Base-by-base conservation (phyloP, 179 eudicot genomes). In the Patellifolia procumbens region DNA sequence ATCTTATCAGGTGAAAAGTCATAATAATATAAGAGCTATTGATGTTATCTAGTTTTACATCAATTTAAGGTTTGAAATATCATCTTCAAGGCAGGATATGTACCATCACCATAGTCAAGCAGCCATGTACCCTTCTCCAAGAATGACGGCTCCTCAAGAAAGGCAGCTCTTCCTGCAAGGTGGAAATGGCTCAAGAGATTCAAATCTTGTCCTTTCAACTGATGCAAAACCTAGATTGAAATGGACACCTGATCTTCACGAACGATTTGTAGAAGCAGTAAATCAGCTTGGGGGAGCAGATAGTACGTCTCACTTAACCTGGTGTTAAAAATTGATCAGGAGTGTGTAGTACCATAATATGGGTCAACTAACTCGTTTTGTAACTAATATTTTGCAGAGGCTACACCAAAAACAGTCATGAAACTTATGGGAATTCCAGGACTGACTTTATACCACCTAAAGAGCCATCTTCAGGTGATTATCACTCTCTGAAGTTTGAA, bases 381-480 rank as follows among this genome's bases (percentile, higher is more conserved):
- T n/a, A 0, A 5, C 31, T 75, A 5, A 42, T 28, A 11, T 48
- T 75, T 20, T 70, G 5, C 74, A 94, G 98, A 94, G 87, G 98
- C 98, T 20, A 94, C 98, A 2, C 98, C 98, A 3, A 94, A 94
- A 84, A 94, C 98, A 0, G 92, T 94, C 77, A 92, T 94, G 98
- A 86, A 97, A 85, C 95, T 90, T 70, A 94, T 94, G 98, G 97
- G 97, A 31, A 97, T 94, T 32, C 92, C 92, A 84, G 98, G 98
- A 16, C 97, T 94, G 64, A 94, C 98, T 64, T 89, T 94, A 81
- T 94, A 92, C 85, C 98, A 94, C 86, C 97, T 94, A 78, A 94
- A 94, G 91, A 92, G 97, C 80, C 98, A 94, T 80, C 98, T 94
- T 81, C 98, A 94, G 97, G 98, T 94, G 70, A 59, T 22, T 17